Evolutionary conservation across 2,329 filamentous ascomycete genomes (phyloP).

Genomic region (Colletotrichum plurivorum): DNA sequence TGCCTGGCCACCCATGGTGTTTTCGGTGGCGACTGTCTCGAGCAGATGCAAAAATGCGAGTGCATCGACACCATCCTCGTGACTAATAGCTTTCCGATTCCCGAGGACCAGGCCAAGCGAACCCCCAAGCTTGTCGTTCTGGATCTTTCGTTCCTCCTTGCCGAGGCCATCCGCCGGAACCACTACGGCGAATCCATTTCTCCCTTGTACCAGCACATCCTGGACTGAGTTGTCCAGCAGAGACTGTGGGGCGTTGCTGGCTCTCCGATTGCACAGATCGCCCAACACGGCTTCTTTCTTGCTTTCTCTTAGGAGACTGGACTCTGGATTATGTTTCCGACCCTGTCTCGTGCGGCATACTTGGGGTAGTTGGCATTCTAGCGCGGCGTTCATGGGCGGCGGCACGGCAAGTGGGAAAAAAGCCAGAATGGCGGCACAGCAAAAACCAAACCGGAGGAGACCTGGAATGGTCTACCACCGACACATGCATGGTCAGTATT

Average conservation of each 20-base stretch:
- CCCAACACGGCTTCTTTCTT: constrained; percentile 26
- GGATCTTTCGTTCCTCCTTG: constrained; percentile 88
- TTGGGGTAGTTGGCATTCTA: constrained; percentile 43
- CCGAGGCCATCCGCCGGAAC: constrained; percentile 94
- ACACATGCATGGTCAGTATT: constrained; percentile 36
- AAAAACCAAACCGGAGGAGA: constrained; percentile 21
- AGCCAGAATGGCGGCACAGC: constrained; percentile 43
- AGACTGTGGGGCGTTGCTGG: constrained; percentile 44
- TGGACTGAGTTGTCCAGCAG: constrained; percentile 56
- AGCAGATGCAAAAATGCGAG: constrained; percentile 91
- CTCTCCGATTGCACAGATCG: constrained; percentile 39
- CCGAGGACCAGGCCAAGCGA: constrained; percentile 77
- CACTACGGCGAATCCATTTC: constrained; percentile 93
- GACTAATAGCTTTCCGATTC: constrained; percentile 97
- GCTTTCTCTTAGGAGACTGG: constrained; percentile 22
- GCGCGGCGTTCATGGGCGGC: constrained; percentile 50
- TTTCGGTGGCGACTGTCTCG: constrained; percentile 90
- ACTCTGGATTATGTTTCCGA: constrained; percentile 18
- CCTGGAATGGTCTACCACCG: constrained; percentile 27
- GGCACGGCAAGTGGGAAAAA: constrained; percentile 29
- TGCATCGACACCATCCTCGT: constrained; percentile 96
- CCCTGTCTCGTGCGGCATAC: constrained; percentile 36
- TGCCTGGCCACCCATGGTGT: constrained; percentile 98
- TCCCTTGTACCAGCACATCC: constrained; percentile 77
- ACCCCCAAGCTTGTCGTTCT: constrained; percentile 90